Evolutionary conservation across 306 rosid genomes (phyloP).

Genomic region (Quercus robur): DNA sequence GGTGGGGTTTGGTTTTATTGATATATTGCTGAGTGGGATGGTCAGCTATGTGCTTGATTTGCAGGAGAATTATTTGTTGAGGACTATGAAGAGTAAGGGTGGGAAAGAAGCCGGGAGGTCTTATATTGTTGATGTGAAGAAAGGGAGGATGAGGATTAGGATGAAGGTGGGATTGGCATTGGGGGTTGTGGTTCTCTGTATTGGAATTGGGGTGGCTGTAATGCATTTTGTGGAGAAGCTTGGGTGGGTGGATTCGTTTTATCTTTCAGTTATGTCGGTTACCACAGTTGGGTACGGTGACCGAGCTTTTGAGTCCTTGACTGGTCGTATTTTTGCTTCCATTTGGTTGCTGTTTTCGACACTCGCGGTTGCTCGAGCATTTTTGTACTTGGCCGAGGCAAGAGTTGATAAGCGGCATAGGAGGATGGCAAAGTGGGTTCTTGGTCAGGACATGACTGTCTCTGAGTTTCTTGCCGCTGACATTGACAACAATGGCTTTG

Average conservation of each 20-base stretch:
- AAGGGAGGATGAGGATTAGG: conserved; percentile 98
- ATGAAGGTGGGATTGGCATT: conserved; percentile 93
- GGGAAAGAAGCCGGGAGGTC: conserved; percentile 47
- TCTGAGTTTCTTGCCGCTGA: conserved; percentile 96
- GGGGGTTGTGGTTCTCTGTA: conserved; percentile 86
- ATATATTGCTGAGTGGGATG: conserved; percentile 88
- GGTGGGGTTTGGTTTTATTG: conserved; percentile 92
- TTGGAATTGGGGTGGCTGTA: conserved; percentile 68
- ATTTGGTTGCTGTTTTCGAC: conserved; percentile 96
- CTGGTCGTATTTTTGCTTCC: conserved; percentile 84
- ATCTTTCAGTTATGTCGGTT: conserved; percentile 96
- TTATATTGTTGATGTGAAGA: conserved; percentile 79
- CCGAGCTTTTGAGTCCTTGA: conserved; percentile 63
- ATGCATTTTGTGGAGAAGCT: conserved; percentile 87
- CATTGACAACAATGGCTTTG: conserved; percentile 87
- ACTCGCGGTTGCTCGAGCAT: conserved; percentile 87
- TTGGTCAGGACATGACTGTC: conserved; percentile 94
- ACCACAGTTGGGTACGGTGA: conserved; percentile 97
- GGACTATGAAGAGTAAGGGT: conserved; percentile 50
- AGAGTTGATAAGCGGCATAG: conserved; percentile 96
- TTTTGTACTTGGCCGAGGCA: conserved; percentile 92
- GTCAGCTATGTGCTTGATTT: conserved; percentile 88
- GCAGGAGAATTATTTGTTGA: conserved; percentile 76
- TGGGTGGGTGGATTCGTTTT: conserved; percentile 90
- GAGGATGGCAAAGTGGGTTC: conserved; percentile 94